A percentile compares a stretch with the other conserved stretches of the same genome.
Evolutionary conservation across 208 protist genomes (phyloP).

Genomic region (Trypanosoma lewisi): DNA sequence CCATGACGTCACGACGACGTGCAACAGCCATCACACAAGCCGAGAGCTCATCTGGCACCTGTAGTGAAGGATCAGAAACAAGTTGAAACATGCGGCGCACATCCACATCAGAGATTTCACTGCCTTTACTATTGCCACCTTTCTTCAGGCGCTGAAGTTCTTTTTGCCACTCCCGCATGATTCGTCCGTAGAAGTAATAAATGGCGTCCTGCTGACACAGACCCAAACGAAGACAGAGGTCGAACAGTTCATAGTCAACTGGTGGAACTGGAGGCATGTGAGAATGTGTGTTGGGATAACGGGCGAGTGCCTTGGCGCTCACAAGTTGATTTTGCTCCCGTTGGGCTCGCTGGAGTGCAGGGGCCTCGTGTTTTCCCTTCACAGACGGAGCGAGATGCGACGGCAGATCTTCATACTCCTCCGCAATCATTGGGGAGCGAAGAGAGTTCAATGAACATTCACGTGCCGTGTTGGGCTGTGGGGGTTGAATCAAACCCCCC

Average conservation of each 20-base stretch:
- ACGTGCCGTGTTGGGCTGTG: conserved; percentile 15
- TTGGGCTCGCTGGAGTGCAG: conserved; percentile 24
- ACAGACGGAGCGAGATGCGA: conserved; percentile 53
- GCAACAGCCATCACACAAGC: conserved; percentile 61
- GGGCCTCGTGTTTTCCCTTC: conserved; percentile 41
- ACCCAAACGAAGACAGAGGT: conserved; percentile 63
- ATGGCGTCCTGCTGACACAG: conserved; percentile 42
- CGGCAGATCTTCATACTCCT: conserved; percentile 54
- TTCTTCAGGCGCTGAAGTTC: conserved; percentile 37
- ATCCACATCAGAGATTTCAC: conserved; percentile 28
- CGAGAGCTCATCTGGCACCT: conserved; percentile 65
- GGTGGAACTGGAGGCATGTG: conserved; percentile 58
- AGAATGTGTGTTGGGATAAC: conserved; percentile 48
- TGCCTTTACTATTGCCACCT: background rate
- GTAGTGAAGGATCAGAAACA: conserved; percentile 67
- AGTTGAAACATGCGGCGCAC: conserved; percentile 59
- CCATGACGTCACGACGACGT: conserved; percentile 6
- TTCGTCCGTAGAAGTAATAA: conserved; percentile 75
- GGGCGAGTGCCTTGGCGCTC: conserved; percentile 63
- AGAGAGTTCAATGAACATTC: conserved; percentile 27
- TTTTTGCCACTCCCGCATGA: conserved; percentile 61
- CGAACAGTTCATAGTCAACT: conserved; percentile 83
- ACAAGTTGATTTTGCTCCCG: conserved; percentile 23
- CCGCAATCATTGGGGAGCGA: conserved; percentile 57
- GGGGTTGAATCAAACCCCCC: conserved; percentile 21